phyloP scores from a whole-genome alignment of 805 yeast genomes.

The Ogataea polymorpha region DNA sequence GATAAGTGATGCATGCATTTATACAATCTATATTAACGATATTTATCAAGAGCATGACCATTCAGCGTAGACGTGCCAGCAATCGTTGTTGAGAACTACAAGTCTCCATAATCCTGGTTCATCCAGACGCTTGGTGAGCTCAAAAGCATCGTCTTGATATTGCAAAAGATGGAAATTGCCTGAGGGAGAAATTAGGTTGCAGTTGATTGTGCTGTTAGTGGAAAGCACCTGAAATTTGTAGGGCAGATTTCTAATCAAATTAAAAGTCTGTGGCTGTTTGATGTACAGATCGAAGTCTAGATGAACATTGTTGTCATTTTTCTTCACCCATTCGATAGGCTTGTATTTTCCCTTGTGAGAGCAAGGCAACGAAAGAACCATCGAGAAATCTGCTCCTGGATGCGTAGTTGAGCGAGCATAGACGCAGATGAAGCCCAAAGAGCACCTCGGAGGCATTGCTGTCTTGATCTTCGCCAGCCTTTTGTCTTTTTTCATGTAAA shows the following conservation, averaged over 20 bases:
- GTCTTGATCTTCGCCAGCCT: conserved; percentile 80
- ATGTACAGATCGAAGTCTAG: conserved; percentile 71
- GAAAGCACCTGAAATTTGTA: conserved; percentile 66
- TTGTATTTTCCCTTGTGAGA: conserved; percentile 66
- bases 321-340: conserved; percentile 57
- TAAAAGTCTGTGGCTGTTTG: conserved; percentile 76
- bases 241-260: conserved; percentile 51
- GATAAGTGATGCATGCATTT: not conserved
- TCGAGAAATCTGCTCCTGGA: conserved; percentile 59
- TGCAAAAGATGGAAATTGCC: conserved; percentile 66
- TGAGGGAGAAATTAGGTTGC: conserved; percentile 69
- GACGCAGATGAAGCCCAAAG: conserved; percentile 70
- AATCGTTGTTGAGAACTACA: conserved; percentile 71
- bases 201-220: conserved; percentile 52
- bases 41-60: conserved; percentile 49
- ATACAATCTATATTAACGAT: not conserved
- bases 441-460: conserved; percentile 63
- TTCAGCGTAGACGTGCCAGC: conserved; percentile 89
- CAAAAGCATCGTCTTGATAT: conserved; percentile 52
- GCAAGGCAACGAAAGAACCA: conserved; percentile 72
- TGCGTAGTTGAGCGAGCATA: conserved; percentile 42
- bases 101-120: conserved; percentile 85
- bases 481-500: conserved; percentile 61
- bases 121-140: conserved; percentile 53
- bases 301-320: conserved; percentile 69